These are phyloP conservation scores for Lasiosphaeriaceae sp. DNA, from an alignment of 495 filamentous ascomycete genomes.

Conservation along the genomic window DNA sequence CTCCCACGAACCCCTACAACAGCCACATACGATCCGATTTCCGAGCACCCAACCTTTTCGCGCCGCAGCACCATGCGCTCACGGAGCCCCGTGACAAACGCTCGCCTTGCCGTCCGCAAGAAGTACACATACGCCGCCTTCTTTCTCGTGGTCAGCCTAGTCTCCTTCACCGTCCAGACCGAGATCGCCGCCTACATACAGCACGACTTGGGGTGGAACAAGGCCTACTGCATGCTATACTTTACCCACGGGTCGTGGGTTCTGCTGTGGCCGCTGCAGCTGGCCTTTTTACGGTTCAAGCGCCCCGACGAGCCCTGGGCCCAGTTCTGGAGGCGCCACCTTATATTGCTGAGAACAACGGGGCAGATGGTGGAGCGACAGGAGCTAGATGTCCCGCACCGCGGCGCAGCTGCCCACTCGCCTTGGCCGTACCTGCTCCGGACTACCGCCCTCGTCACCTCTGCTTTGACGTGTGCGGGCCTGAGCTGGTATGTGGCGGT, in stretches of 20 bases:
- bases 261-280: slow-evolving; percentile 79
- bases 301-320: slow-evolving; percentile 71
- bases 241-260: slow-evolving; percentile 92
- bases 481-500: slow-evolving; percentile 96
- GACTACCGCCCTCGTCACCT: slow-evolving; percentile 77
- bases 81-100: slow-evolving; percentile 35
- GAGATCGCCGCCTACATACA: slow-evolving; percentile 94
- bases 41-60: slow-evolving; percentile 9
- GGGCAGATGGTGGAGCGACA: slow-evolving; percentile 80
- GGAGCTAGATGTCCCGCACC: slow-evolving; percentile 52
- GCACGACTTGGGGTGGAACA: slow-evolving; percentile 83
- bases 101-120: slow-evolving; percentile 55
- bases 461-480: slow-evolving; percentile 83
- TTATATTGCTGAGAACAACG: slow-evolving; percentile 68
- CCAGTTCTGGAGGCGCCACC: slow-evolving; percentile 83
- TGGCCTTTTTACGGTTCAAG: slow-evolving; percentile 72
- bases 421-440: slow-evolving; percentile 65
- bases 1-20: neutral
- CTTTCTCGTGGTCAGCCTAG: slow-evolving; percentile 74
- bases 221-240: slow-evolving; percentile 98
- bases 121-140: slow-evolving; percentile 83
- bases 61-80: slow-evolving; percentile 25
- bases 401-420: slow-evolving; percentile 13
- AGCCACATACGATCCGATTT: neutral
- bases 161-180: slow-evolving; percentile 84